Evolutionary conservation across 202 grass and related monocot species (phyloP).

Genomic region (Cymbopogon flexuosus): DNA sequence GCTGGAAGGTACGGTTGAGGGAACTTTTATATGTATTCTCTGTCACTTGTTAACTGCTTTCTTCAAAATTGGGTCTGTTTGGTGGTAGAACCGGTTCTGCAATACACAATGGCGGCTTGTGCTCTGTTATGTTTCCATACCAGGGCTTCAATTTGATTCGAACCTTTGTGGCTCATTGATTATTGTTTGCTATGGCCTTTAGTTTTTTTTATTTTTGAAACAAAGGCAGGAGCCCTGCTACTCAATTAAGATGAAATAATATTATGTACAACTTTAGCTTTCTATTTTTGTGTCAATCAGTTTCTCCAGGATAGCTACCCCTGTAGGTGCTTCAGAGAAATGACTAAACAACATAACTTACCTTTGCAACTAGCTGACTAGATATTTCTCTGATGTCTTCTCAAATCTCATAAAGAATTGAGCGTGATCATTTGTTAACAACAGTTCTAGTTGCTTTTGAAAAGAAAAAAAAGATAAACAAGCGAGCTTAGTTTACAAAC

Average conservation of each 20-base stretch:
- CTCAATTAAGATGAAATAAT: too few species aligned
- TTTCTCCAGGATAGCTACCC: conserved; percentile 28
- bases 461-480: background rate
- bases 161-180: conserved; percentile 2
- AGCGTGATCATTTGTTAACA: conserved; percentile 16
- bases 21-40: conserved; percentile 35
- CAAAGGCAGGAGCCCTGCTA: too few species aligned
- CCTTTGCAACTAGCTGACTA: conserved; percentile 4
- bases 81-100: conserved; percentile 14
- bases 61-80: conserved; percentile 9
- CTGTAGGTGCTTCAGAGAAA: conserved; percentile 29
- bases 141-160: conserved; percentile 11
- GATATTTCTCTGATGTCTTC: conserved; percentile 19
- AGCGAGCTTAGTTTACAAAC: conserved; percentile 1
- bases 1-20: conserved; percentile 29
- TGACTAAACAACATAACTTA: conserved; percentile 24
- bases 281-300: background rate
- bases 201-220: too few species aligned
- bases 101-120: conserved; percentile 33
- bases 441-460: background rate
- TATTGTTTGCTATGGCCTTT: conserved; percentile 4
- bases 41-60: conserved; percentile 23
- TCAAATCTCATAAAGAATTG: conserved; percentile 37
- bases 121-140: conserved; percentile 38
- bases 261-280: background rate